Conservation (phyloP, 805 yeast genomes). For the Candida montana region DNA sequence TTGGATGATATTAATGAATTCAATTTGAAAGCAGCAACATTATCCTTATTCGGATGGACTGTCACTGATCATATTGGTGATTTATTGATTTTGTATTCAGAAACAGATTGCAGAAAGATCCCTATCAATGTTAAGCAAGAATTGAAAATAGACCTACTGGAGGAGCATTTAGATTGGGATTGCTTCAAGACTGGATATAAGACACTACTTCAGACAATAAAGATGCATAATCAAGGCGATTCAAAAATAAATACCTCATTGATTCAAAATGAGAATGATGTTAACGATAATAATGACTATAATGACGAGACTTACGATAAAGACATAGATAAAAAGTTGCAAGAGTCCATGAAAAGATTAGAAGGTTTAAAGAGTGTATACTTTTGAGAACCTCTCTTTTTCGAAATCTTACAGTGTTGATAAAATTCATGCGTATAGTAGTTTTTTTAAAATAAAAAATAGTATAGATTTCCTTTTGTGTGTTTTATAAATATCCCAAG, state of each 20-base stretch:
- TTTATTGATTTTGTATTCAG: not conserved
- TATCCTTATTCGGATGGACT: slow-evolving; percentile 1
- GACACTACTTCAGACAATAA: not conserved
- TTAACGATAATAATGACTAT: not conserved
- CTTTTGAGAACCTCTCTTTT: slow-evolving; percentile 4
- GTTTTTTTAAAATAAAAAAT: not conserved
- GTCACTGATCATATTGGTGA: not conserved
- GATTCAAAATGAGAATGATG: not conserved
- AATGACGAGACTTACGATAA: not conserved
- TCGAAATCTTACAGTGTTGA: no score
- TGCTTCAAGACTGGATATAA: slow-evolving; percentile 1
- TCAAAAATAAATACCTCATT: not conserved
- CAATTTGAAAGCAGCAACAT: not conserved
- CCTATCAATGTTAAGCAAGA: not conserved
- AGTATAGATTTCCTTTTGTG: no score
- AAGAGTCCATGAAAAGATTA: slow-evolving; percentile 7
- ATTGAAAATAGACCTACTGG: not conserved
- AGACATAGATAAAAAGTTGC: slow-evolving; percentile 5
- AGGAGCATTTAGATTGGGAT: slow-evolving; percentile 8
- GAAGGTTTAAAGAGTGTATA: slow-evolving; percentile 14
- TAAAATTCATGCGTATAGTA: not conserved
- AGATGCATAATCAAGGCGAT: not conserved
- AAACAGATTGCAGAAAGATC: slow-evolving; percentile 4
- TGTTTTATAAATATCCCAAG: no score
- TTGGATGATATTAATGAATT: not conserved